Evolutionary conservation across 306 rosid species (phyloP).

Genomic region (Purshia tridentata): DNA sequence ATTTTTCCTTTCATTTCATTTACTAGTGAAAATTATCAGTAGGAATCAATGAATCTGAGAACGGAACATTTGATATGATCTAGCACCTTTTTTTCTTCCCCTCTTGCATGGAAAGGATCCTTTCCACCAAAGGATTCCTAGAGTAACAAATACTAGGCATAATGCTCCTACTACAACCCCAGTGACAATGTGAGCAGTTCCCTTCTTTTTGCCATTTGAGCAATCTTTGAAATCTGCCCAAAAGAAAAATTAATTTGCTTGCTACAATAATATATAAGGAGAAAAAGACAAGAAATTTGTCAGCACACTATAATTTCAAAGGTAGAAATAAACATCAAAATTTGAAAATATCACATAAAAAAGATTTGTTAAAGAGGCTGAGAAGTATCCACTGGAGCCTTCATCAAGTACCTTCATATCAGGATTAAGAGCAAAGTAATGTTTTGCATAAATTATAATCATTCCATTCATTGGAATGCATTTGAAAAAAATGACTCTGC

Average conservation of each 20-base stretch:
- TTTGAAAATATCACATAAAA: background rate
- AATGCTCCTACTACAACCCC: slow-evolving; percentile 43
- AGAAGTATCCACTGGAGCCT: background rate
- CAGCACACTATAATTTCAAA: background rate
- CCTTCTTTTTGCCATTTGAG: slow-evolving; percentile 33
- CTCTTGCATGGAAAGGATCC: slow-evolving; percentile 31
- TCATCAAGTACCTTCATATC: background rate
- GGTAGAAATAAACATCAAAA: background rate
- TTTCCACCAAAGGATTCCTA: slow-evolving; percentile 60
- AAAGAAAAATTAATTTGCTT: background rate
- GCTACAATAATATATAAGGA: background rate
- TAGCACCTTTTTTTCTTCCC: slow-evolving; percentile 32
- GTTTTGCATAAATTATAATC: background rate
- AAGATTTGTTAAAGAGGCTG: background rate
- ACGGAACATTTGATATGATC: slow-evolving; percentile 9
- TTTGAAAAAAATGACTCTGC: background rate
- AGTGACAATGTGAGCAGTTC: slow-evolving; percentile 22
- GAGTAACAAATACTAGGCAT: slow-evolving; percentile 34
- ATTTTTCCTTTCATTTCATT: background rate
- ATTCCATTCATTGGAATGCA: background rate
- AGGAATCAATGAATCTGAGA: slow-evolving; percentile 4
- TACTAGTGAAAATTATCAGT: background rate
- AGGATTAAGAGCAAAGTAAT: background rate
- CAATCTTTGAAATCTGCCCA: slow-evolving; percentile 48
- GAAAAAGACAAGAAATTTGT: background rate